Base-by-base conservation (phyloP, 805 yeast species). In the Candida ipomoeae region DNA sequence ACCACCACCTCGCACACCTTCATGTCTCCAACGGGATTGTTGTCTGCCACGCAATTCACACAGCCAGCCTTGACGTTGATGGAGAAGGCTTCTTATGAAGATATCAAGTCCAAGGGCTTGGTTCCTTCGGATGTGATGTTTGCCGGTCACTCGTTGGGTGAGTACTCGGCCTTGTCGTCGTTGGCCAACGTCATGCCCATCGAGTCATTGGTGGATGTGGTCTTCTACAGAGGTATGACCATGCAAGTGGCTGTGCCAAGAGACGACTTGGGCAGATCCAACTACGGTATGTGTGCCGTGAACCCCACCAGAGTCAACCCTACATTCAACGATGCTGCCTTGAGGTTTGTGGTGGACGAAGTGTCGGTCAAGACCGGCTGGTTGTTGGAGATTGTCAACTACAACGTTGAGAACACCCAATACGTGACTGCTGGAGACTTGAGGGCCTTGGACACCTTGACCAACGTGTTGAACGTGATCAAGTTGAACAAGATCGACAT, bases 241-340 rank as follows among this genome's bases (percentile, higher is more conserved):
- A 94, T 94, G 99, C 99, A 94, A 78, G 99, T 94, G 58, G 99
- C 99, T 44, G 99, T 94, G 59, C 98, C 98, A 68, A 87, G 99
- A 77, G 99, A 94, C 73, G 81, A 84, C 49, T 68, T 73, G 46
- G 99, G 99, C 45, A 87, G 98, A 75, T 94, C 99, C 52, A 94
- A 94, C 79, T 94, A 94, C 66, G 98, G 98, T 79, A 94, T 94
- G 99, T 82, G 89, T 77, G 99, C 99, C 48, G 91, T 92, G 52
- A 94, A 95, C 77, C 99, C 99, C 64, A 81, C 95, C 55, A 85
- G 99, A 74, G 86, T 94, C 55, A 82, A 87, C 50, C 74, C 87
- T 49, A 87, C 96, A 14, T 94, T 94, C 78, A 81, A 82, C 64
- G 98, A 94, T 70, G 86, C 94, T 55, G 97, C 97, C 38, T 80